Evolutionary conservation across 2,329 filamentous ascomycete species (phyloP), one percentile per base, ranked within the genome.

Genomic region (Sporothrix protearum): DNA sequence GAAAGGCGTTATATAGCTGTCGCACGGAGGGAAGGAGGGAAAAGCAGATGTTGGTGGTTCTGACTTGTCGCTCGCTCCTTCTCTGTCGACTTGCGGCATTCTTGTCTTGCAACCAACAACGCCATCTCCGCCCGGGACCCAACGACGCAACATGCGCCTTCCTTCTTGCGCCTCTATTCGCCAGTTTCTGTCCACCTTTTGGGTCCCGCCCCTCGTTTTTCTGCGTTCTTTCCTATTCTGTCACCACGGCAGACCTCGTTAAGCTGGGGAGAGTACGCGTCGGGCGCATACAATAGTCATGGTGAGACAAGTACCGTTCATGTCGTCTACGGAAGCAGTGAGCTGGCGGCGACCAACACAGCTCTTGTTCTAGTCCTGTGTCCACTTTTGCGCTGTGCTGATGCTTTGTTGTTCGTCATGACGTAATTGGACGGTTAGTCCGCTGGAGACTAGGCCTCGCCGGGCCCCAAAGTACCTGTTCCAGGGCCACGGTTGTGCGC

Each of bases 131-230:
- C 66, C 25, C 33, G 55, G 70, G 28, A 53, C 22, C 33, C 45
- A n/a, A 68, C 63, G 30, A 69, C 36, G 57, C 67, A 72, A 59
- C 36, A 49, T 72, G 71, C 71, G 14, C 71, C 67, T 64, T 49
- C 45, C 55, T 61, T 22, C 55, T 36, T 55, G 64, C 30, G 12
- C 5, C 49, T 69, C 55, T 63, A 71, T 68, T 71, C 70, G 70
- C 55, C 69, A 53, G 55, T n/a, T 61, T 19, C n/a, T 51, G 39
- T 47, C 30, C 39, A 25, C 36, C 47, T 16, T 57, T 57, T 19
- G 36, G 51, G 53, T 57, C 70, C 70, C 30, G 47, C 70, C 53
- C 57, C 51, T 68, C 45, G 64, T 68, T 49, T 49, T 33, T 30
- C 49, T 47, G 36, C 19, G 45, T 67, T 67, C 64, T 51, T 67